Conservation (phyloP, 768 basidiomycete species). For the Kwoniella mangroviensis region DNA sequence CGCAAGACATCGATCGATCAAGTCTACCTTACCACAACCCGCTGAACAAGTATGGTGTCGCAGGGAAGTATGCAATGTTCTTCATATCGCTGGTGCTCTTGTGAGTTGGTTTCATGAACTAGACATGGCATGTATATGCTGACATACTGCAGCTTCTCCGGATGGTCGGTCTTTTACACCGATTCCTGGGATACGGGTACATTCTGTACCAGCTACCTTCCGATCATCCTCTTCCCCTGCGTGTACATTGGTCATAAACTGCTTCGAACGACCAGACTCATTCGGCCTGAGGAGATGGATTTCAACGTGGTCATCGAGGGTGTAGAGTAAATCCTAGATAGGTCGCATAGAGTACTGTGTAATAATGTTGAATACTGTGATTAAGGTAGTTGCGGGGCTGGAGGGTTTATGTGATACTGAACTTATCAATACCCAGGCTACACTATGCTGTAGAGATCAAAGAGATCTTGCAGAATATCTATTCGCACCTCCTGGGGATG, state of each 20-base stretch:
- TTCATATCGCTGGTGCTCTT: conserved; percentile 45
- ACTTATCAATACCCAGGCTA: no score
- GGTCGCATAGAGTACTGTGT: no score
- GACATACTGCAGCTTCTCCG: conserved; percentile 43
- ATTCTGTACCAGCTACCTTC: conserved; percentile 81
- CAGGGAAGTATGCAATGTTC: conserved; percentile 54
- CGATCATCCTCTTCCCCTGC: conserved; percentile 64
- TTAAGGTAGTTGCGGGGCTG: no score
- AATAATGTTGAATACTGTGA: no score
- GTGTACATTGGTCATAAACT: conserved; percentile 69
- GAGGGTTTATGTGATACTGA: no score
- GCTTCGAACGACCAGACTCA: conserved; percentile 61
- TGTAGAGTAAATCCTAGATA: neutral
- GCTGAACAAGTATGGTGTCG: conserved; percentile 59
- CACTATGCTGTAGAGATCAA: no score
- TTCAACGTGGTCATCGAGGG: conserved; percentile 49
- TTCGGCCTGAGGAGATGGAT: conserved; percentile 75
- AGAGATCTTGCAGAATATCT: no score
- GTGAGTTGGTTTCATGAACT: neutral
- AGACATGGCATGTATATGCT: neutral
- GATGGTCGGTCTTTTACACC: conserved; percentile 62
- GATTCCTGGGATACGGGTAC: conserved; percentile 64
- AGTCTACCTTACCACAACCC: conserved; percentile 67
- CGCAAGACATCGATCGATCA: conserved; percentile 73
- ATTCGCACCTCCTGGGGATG: no score